Evolutionary conservation across 2,329 filamentous ascomycete species (phyloP).

Genomic region (Penicillium freii): DNA sequence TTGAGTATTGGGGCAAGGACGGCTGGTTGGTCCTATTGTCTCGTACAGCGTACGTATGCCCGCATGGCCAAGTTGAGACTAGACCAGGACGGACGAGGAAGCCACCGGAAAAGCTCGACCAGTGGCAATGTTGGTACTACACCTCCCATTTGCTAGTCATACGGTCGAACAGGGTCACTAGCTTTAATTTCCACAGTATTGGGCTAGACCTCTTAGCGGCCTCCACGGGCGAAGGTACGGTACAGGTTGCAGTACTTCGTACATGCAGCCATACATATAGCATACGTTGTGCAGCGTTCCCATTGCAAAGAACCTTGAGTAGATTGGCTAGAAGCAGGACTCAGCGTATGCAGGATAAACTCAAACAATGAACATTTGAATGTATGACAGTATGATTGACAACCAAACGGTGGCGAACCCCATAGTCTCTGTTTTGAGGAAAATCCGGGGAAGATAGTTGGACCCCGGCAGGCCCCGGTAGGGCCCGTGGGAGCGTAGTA

Average conservation of each 20-base stretch:
- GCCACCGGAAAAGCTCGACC: neutral
- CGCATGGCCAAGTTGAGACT: constrained; percentile 9
- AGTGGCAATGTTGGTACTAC: constrained; percentile 2
- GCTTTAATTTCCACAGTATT: constrained; percentile 2
- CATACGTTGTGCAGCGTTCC: constrained; percentile 1
- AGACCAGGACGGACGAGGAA: neutral
- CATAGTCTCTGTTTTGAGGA: neutral
- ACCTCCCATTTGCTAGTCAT: neutral
- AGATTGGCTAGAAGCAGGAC: neutral
- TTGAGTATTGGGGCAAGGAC: constrained; percentile 1
- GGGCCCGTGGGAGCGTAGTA: constrained; percentile 5
- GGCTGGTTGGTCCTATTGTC: neutral
- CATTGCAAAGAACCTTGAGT: neutral
- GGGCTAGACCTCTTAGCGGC: neutral
- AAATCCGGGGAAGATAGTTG: constrained; percentile 11
- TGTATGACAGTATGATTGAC: neutral
- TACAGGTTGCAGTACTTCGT: neutral
- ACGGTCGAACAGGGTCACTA: neutral
- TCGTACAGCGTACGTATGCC: constrained; percentile 12
- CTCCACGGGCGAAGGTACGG: neutral
- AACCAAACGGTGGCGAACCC: neutral
- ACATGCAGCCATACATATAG: neutral
- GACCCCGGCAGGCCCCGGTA: neutral
- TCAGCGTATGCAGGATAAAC: neutral
- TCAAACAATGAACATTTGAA: neutral